These are phyloP conservation scores for Aspergillus thermomutatus DNA, from an alignment of 2,329 filamentous ascomycete genomes.

Conservation along the genomic window DNA sequence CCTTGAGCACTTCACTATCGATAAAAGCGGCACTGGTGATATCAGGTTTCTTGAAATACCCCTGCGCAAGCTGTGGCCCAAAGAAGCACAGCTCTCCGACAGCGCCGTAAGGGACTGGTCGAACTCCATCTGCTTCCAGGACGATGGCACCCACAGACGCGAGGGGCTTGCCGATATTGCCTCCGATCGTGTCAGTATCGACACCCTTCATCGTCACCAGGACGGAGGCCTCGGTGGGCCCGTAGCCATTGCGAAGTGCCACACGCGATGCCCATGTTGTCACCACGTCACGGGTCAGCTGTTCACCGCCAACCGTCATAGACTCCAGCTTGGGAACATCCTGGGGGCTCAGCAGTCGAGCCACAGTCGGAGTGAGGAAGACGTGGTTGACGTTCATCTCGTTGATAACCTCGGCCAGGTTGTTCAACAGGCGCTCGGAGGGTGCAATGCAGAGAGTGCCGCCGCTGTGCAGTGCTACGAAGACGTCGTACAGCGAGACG, in stretches of 20 bases:
- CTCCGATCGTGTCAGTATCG: constrained; percentile 1
- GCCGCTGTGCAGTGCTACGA: constrained; percentile 4
- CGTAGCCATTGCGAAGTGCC: constrained; percentile 13
- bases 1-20: background rate
- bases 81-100: constrained; percentile 14
- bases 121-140: constrained; percentile 8
- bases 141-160: constrained; percentile 9
- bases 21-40: constrained; percentile 9
- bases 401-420: constrained; percentile 6
- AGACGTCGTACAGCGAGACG: constrained; percentile 8
- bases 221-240: constrained; percentile 17
- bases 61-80: constrained; percentile 12
- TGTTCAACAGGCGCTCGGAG: constrained; percentile 1
- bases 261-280: constrained; percentile 6
- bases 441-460: constrained; percentile 5
- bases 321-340: constrained; percentile 9
- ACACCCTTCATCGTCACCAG: constrained; percentile 6
- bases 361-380: constrained; percentile 9
- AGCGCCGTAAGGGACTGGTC: constrained; percentile 9
- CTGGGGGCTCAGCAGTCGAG: constrained; percentile 6
- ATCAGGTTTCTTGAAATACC: constrained; percentile 16
- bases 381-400: constrained; percentile 3
- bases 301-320: constrained; percentile 10
- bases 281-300: constrained; percentile 10
- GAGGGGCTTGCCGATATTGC: constrained; percentile 13